Evolutionary conservation across 768 basidiomycete species (phyloP).

Genomic region (Favolaschia claudopus): DNA sequence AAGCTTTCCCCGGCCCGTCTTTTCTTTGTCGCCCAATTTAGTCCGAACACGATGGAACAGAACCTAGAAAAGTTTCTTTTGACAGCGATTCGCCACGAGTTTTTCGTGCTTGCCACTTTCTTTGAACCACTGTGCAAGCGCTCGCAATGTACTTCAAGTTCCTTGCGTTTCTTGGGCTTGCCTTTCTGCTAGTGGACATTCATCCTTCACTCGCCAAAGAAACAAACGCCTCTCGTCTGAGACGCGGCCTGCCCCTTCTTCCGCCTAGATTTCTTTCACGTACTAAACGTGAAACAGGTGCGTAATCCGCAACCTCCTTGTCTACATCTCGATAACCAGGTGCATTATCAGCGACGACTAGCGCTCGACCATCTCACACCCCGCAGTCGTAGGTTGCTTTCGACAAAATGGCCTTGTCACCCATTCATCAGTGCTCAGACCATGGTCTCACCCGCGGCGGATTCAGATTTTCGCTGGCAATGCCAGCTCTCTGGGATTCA

Average conservation of each 20-base stretch:
- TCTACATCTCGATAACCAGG: background rate
- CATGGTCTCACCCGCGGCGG: background rate
- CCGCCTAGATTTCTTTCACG: slow-evolving; percentile 13
- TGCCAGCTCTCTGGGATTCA: slow-evolving; percentile 16
- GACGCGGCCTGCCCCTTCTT: slow-evolving; percentile 21
- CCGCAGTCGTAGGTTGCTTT: slow-evolving; percentile 7
- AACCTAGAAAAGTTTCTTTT: slow-evolving; percentile 6
- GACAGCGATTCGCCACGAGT: slow-evolving; percentile 11
- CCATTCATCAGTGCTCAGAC: background rate
- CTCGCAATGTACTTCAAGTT: slow-evolving; percentile 1
- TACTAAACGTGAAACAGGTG: background rate
- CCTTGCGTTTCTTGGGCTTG: slow-evolving; percentile 7
- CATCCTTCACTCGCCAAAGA: slow-evolving; percentile 11
- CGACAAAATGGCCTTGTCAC: too few species aligned
- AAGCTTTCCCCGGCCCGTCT: background rate
- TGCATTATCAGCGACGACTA: slow-evolving; percentile 6
- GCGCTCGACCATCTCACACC: slow-evolving; percentile 5
- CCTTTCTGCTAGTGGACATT: background rate
- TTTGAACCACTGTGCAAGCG: background rate
- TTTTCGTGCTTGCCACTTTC: background rate
- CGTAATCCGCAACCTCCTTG: background rate
- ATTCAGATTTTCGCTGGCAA: slow-evolving; percentile 18
- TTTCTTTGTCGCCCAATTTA: background rate
- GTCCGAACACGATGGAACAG: background rate
- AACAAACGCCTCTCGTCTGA: slow-evolving; percentile 24